Percentiles rank a stretch among this genome's conserved stretches.
phyloP scores from a whole-genome alignment of 495 filamentous ascomycete genomes.

The Evernia prunastri region DNA sequence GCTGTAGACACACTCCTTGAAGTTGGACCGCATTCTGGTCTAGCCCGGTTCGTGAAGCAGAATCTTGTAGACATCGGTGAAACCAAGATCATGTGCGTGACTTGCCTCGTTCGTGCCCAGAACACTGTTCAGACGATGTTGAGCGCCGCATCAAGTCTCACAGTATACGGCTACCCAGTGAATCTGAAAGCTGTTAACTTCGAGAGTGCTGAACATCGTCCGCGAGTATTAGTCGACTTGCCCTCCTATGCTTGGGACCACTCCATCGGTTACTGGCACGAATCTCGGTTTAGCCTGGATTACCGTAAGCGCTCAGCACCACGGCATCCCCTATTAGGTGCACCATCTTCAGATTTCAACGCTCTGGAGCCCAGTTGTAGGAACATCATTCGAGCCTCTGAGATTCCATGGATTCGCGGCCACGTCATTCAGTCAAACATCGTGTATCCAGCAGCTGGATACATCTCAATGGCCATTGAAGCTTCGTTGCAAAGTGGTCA shows the following conservation, averaged over 20 bases:
- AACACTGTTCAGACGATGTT: too few species aligned
- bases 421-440: constrained; percentile 25
- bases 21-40: too few species aligned
- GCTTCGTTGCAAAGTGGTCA: too few species aligned
- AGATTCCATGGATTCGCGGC: constrained; percentile 29
- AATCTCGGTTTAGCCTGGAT: constrained; percentile 39
- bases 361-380: constrained; percentile 31
- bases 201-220: not conserved
- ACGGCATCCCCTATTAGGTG: constrained; percentile 39
- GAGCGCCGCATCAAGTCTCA: too few species aligned
- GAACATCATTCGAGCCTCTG: constrained; percentile 27
- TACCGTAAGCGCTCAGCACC: constrained; percentile 27
- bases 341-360: constrained; percentile 27
- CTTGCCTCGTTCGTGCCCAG: too few species aligned
- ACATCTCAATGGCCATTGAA: constrained; percentile 30
- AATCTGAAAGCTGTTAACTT: constrained; percentile 10
- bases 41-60: too few species aligned
- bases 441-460: constrained; percentile 27
- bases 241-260: constrained; percentile 42
- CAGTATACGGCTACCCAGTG: not conserved
- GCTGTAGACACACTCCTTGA: too few species aligned
- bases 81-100: too few species aligned
- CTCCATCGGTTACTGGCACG: constrained; percentile 30
- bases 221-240: constrained; percentile 28
- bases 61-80: too few species aligned